A percentile compares a stretch with the other conserved stretches of the same genome.
These are phyloP conservation scores for Umbilicaria muhlenbergii DNA, from an alignment of 495 filamentous ascomycete genomes.

Conservation along the genomic window DNA sequence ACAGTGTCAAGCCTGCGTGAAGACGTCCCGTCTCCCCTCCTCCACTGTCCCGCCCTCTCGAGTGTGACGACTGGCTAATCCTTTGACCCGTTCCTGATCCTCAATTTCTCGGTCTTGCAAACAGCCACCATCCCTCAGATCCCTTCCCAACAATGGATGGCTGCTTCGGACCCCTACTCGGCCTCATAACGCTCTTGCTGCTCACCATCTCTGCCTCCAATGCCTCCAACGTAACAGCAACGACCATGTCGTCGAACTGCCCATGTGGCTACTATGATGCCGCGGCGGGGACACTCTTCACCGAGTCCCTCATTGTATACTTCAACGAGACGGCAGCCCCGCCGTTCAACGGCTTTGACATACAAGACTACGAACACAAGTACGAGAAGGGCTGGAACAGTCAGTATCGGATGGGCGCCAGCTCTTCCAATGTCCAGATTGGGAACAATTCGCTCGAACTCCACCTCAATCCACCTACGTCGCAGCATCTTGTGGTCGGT, in stretches of 20 bases:
- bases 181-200: no score
- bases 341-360: conserved; percentile 14
- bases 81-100: no score
- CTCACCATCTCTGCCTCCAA: no score
- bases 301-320: conserved; percentile 25
- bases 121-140: no score
- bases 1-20: no score
- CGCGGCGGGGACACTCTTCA: conserved; percentile 16
- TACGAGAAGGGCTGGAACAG: conserved; percentile 25
- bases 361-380: conserved; percentile 16
- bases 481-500: conserved; percentile 19
- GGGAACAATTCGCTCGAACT: conserved; percentile 13
- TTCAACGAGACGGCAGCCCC: conserved; percentile 23
- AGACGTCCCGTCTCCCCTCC: no score
- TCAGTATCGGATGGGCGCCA: conserved; percentile 20
- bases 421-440: conserved; percentile 15
- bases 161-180: no score
- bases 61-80: no score
- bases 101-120: no score
- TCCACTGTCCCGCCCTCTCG: no score
- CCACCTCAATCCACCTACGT: conserved; percentile 8
- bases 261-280: conserved; percentile 24
- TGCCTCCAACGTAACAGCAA: no score
- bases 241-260: conserved; percentile 6
- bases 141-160: no score